Conservation (phyloP, 1,139 yeast species). For the Debaryomyces subglobosus region DNA sequence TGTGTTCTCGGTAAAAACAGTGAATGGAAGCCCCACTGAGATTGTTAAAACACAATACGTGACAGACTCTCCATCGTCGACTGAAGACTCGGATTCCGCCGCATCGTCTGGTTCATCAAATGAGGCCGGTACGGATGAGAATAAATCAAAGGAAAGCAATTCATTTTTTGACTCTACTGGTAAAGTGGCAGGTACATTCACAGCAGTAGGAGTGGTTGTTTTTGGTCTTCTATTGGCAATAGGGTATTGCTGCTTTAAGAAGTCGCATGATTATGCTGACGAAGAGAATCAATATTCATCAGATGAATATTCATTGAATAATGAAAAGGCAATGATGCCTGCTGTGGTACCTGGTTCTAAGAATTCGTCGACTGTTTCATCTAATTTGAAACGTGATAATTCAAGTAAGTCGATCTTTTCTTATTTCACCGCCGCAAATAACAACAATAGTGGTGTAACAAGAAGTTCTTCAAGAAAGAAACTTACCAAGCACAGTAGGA, state of each 20-base stretch:
- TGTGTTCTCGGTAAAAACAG: conserved; percentile 27
- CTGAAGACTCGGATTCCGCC: conserved; percentile 9
- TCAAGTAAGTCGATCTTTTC: conserved; percentile 41
- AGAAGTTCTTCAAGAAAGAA: conserved; percentile 40
- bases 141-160: conserved; percentile 17
- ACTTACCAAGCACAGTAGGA: conserved; percentile 17
- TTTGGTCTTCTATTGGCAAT: conserved; percentile 40
- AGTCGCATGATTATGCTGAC: conserved; percentile 33
- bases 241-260: conserved; percentile 39
- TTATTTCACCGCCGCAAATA: conserved; percentile 29
- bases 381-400: conserved; percentile 33
- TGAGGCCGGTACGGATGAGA: conserved; percentile 10
- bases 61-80: conserved; percentile 18
- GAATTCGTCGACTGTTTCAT: conserved; percentile 18
- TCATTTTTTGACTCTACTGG: conserved; percentile 60
- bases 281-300: conserved; percentile 43
- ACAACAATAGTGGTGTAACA: conserved; percentile 27
- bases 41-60: conserved; percentile 25
- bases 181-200: conserved; percentile 74
- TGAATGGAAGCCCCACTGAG: conserved; percentile 24
- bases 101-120: conserved; percentile 12
- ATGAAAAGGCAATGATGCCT: conserved; percentile 23
- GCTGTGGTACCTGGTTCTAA: conserved; percentile 16
- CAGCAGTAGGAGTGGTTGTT: conserved; percentile 64
- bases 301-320: conserved; percentile 31